Evolutionary conservation across 1,139 yeast species (phyloP), one percentile per base, ranked within the genome.

Genomic region (Hemisphaericaspora lyxosophila): DNA sequence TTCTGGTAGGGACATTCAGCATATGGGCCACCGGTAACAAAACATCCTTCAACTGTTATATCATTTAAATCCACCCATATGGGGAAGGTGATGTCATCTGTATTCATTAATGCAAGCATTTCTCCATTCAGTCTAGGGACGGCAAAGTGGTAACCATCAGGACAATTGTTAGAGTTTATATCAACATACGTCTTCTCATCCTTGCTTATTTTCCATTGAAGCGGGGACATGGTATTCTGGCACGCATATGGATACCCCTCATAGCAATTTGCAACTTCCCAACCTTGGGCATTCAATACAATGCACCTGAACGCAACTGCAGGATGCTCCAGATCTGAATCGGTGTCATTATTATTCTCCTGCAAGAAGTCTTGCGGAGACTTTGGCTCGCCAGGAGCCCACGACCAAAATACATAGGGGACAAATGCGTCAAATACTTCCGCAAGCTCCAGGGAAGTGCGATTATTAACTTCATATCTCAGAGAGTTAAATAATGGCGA

Each of bases 51-150:
- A 5, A 81, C 80, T 0, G 88, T 76, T 13, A 92, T 71, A 22
- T 92, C 88, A 56, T 92, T 92, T 46, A 89, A 51, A 57, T 89
- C 92, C 3, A 89, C 76, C 97, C 97, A 92, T 0, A 83, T 68
- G 0, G 75, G 73, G 16, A 48, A 59, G 5, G 45, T 50, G 1
- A 49, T 45, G 5, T 52, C 49, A 6, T 61, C 48, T 11, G 54
- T 48, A 26, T 54, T 52, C 35, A 59, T 44, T 8, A 70, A 47
- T n/a, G 71, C 53, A 16, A 59, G 43, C 53, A 61, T 59, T 47
- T 70, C 74, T 5, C 65, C 56, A 50, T 57, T 56, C 70, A 64
- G 73, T 28, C 55, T 53, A 0, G 97, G 97, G 0, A 79, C 59
- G 2, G 78, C 67, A 45, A 89, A 80, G 0, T 43, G 34, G 46